Base-by-base conservation (phyloP, 2,329 filamentous ascomycete species). In the Aspergillus sp. region DNA sequence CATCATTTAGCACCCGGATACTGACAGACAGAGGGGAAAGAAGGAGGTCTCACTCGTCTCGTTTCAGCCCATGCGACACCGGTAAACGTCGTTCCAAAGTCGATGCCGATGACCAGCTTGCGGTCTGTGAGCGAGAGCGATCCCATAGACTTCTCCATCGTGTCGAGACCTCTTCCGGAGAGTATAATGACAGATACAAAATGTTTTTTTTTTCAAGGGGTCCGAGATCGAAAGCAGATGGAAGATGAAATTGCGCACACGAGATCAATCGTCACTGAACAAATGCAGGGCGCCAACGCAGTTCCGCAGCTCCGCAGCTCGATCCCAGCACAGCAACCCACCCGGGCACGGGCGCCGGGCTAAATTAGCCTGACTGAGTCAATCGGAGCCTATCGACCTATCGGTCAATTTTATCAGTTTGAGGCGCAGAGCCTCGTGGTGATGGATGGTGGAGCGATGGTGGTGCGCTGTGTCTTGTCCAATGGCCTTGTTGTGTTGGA, bases 41-140 rank as follows among this genome's bases (percentile, higher is more conserved):
- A 23, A 17, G n/a, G n/a, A 19, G 23, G 28, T 28, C 31, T 11
- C 23, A 60, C 53, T 30, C 59, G n/a, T 46, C 59, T 52, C 25
- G 59, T 61, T 41, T 61, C 59, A 4, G 59, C 59, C 59, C 59
- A 61, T 31, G 59, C 59, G 38, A 57, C 59, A 34, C 59, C 59
- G 13, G 59, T 61, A 22, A 57, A 61, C 1, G 59, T 61, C 9
- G 59, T 61, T 9, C 53, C 59, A 28, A 61, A 61, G 43, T 61
- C 59, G 2, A 61, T 57, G 9, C 59, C 53, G 19, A 61, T 61
- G 43, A 61, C 53, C 15, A 61, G 53, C 41, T 61, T 61, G 25
- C 59, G 59, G 28, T 61, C 59, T 4, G 41, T 25, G n/a, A 61
- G 41, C 3, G 53, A 53, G 6, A 61, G 48, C 4, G 59, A 41